Evolutionary conservation across 116 monocot species (phyloP), one percentile per base, ranked within the genome.

Genomic region (Cymodocea nodosa): DNA sequence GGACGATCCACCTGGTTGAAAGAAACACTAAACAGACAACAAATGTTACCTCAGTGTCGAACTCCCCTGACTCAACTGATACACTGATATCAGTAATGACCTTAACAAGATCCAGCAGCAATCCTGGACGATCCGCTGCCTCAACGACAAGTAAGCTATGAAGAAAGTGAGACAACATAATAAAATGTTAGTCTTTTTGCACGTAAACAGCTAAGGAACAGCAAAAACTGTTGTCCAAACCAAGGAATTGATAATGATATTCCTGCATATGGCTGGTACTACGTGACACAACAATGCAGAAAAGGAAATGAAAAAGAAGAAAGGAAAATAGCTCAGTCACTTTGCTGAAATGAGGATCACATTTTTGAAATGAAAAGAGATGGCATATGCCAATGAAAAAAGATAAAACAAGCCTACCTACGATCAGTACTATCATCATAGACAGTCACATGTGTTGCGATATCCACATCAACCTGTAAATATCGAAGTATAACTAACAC

Each of bases 11-110:
- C 40, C 12, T 6, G 62, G 4, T 19, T 25, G 15, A 40, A 50
- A 23, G 23, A 35, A 17, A 15, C 17, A 9, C 15, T 35, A 14
- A 61, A 23, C 11, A 15, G 50, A 51, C 12, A 57, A 16, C 39
- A 3, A 19, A 19, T 3, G n/a, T 36, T 79, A 92, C 92, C 83
- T 94, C 94, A 14, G 94, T 94, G 64, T 94, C 87, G 56, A 94
- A 94, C 57, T 94, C 94, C 52, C 94, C 94, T 49, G 94, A 94
- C 61, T 90, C 79, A 62, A 94, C 90, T 5, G 87, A 75, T 20
- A 94, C 73, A 54, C 77, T 87, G 66, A 90, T 90, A 60, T 94
- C 94, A 39, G 87, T 83, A 18, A 94, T 85, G 49, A 76, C 79
- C 81, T 79, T 90, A 22, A 94, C 94, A 62, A 94, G 82, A 61